Base-by-base conservation (phyloP, 768 basidiomycete genomes). In the Xerocomus brunneocitrinus region DNA sequence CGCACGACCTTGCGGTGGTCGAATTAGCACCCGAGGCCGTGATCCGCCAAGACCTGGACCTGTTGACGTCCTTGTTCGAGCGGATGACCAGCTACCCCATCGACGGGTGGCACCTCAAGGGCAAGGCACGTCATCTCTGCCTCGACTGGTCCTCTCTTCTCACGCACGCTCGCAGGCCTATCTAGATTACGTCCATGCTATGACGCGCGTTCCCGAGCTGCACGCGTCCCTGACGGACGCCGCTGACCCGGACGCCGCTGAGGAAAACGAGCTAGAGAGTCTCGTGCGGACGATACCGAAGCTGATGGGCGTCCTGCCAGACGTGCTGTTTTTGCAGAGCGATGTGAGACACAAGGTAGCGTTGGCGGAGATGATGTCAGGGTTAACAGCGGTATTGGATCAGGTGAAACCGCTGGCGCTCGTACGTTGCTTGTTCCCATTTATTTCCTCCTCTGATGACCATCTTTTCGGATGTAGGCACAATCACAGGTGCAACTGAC, bases 21-120 rank as follows among this genome's bases (percentile, higher is more conserved):
- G 85, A 94, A 55, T 79, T 99, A 8, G 91, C 89, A 6, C 90
- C 92, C 1, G 95, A 98, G 58, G 91, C 87, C 0, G 76, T 97
- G 50, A 77, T 98, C 30, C 60, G 73, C 22, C 67, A 75, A 40
- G 77, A 79, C 60, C 59, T 77, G 8, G 79, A 77, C 3, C 74
- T 95, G 12, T 70, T 97, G 24, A 74, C 75, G 34, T 76, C 76
- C n/a, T 67, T 98, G 24, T 90, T 98, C 59, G 74, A 72, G 47
- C 76, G 77, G 8, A 84, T 98, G 58, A 74, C 73, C 24, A 79
- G 77, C 10, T 48, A 74, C 36, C 66, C 74, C 3, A 78, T 95
- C 9, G 81, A 82, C 40, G 83, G 83, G 8, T 97, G 95, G 95
- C 78, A 85, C 61, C 76, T 82, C 34, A 84, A 88, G 34, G 95